phyloP scores from a whole-genome alignment of 345 rosid genomes.

The Firmiana major region DNA sequence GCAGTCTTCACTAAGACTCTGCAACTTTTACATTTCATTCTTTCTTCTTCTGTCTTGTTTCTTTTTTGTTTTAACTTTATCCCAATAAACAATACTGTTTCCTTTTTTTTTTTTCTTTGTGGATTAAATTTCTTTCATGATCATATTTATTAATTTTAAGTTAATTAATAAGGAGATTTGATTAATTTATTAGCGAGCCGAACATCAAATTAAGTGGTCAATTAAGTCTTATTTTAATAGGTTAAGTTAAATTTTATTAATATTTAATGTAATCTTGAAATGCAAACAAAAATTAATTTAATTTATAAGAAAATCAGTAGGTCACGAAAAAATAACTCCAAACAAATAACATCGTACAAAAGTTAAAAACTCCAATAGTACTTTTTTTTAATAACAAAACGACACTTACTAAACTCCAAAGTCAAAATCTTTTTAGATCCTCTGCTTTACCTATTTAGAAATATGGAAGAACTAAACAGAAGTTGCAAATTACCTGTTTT shows the following conservation, averaged over 20 bases:
- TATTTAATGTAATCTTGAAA: too few relatives aligned
- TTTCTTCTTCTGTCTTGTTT: background rate
- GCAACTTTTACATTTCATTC: background rate
- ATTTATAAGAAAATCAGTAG: too few relatives aligned
- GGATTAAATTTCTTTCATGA: too few relatives aligned
- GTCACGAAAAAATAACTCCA: background rate
- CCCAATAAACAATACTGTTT: background rate
- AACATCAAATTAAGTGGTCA: too few relatives aligned
- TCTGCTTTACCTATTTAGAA: background rate
- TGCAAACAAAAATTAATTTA: too few relatives aligned
- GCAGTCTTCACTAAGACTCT: background rate
- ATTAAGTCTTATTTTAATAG: too few relatives aligned
- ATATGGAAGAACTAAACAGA: background rate
- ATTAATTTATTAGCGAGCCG: too few relatives aligned
- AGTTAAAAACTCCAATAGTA: background rate
- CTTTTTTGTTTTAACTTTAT: background rate
- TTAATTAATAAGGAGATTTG: too few relatives aligned
- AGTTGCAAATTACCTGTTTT: background rate
- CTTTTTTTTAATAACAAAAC: background rate
- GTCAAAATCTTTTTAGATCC: background rate
- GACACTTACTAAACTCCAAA: background rate
- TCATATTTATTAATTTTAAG: too few relatives aligned
- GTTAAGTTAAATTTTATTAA: too few relatives aligned
- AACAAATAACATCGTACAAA: background rate
- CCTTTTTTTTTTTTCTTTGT: background rate